Base-by-base conservation (phyloP, 1,284 basidiomycete species). In the Cerrena zonata region DNA sequence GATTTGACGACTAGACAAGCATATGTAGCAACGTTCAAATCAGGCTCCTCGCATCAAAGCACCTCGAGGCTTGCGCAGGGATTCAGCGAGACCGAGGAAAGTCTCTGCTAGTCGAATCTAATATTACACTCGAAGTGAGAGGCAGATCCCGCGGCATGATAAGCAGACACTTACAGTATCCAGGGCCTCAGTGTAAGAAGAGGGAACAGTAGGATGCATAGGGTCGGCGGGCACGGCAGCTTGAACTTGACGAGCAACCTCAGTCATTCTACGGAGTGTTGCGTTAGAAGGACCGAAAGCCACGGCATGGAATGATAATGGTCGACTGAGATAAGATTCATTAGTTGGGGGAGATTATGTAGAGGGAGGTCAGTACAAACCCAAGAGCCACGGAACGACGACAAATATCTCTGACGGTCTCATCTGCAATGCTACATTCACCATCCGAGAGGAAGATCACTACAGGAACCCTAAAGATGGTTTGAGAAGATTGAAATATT, bases 401-500 rank as follows among this genome's bases (percentile, higher is more conserved):
- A 53, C 77, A 77, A 2, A 83, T 46, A 52, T 73, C 69, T 22
- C 76, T 73, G 49, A 81, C 65, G 0, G 63, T 61, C 0, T 61
- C 21, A 47, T 82, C 77, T 0, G 50, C 50, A 18, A 77, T 66
- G 1, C 43, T 26, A 49, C 75, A 75, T 62, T 79, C 74, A 0
- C 82, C 82, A 51, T 82, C 81, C 0, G 82, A 84, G 15, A 84
- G 67, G 61, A 84, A 84, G 25, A 84, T 73, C n/a, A 84, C 64
- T n/a, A 84, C 73, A 0, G 82, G 82, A 0, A 67, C 61, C 50
- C 82, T 83, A 21, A 15, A 30, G 38, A 19, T 12, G 3, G 30
- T 3, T 4, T 22, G 3, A 4, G 15, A 5, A 15, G 19, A 23
- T 7, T 36, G 27, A 11, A 23, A 19, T 13, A 23, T 27, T n/a